A percentile compares a stretch with the other conserved stretches of the same genome.
phyloP scores from a whole-genome alignment of 179 eudicot genomes.

The Corrigiola litoralis region DNA sequence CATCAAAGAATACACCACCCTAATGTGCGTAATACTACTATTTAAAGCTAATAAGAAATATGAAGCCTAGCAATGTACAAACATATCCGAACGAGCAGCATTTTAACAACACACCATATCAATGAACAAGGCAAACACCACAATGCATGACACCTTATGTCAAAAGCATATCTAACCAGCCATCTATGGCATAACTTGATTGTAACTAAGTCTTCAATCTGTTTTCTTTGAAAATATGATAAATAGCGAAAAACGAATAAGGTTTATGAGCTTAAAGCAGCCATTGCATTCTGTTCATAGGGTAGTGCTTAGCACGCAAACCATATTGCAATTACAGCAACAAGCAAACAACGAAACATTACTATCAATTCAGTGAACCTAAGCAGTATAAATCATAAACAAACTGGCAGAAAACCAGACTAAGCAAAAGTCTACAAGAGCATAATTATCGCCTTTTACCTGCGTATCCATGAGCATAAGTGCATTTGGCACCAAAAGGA shows the following conservation, averaged over 20 bases:
- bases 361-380: not conserved
- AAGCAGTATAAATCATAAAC: not conserved
- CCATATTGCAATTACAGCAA: not conserved
- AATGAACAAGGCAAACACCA: no score
- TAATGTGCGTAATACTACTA: not conserved
- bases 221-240: no score
- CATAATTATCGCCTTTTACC: conserved; percentile 23
- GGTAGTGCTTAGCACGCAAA: not conserved
- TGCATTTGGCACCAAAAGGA: conserved; percentile 9
- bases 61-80: not conserved
- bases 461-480: conserved; percentile 24
- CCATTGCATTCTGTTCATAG: not conserved
- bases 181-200: no score
- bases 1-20: not conserved
- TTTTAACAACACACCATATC: no score
- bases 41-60: not conserved
- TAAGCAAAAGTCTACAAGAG: no score
- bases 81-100: no score
- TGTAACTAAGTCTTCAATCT: no score
- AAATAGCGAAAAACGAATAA: not conserved
- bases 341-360: not conserved
- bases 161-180: no score
- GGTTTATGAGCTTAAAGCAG: not conserved
- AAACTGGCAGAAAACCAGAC: not conserved
- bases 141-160: no score